Conservation (phyloP, 257 asterid species). For the Capsicum chinense region DNA sequence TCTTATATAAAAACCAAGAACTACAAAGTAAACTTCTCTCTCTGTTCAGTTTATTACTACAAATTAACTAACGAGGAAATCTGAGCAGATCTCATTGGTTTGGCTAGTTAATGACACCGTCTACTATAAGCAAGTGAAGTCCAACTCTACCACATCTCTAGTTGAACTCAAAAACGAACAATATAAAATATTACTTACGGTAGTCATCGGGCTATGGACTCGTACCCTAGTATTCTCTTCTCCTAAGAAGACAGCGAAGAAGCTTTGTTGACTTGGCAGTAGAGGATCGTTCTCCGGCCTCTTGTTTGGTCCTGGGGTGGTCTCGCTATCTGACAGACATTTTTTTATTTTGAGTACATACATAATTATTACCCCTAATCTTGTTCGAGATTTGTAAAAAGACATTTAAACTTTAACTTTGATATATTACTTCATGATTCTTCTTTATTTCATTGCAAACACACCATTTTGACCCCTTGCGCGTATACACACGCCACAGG, state of each 20-base stretch:
- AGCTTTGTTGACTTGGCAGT: not conserved
- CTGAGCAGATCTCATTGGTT: not conserved
- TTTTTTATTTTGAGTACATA: too few relatives aligned
- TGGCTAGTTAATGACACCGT: not conserved
- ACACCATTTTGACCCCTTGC: too few relatives aligned
- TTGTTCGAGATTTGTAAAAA: too few relatives aligned
- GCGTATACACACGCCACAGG: too few relatives aligned
- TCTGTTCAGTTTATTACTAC: not conserved
- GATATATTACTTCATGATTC: too few relatives aligned
- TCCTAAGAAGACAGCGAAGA: not conserved
- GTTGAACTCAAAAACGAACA: too few relatives aligned
- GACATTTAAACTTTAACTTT: too few relatives aligned
- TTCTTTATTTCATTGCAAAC: too few relatives aligned
- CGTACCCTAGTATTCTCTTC: not conserved
- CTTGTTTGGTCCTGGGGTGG: not conserved
- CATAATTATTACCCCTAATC: too few relatives aligned
- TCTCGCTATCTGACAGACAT: not conserved
- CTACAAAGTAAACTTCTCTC: not conserved
- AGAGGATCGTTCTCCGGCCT: not conserved
- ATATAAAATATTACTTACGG: too few relatives aligned
- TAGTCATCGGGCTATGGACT: not conserved
- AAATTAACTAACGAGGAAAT: not conserved
- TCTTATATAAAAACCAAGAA: not conserved
- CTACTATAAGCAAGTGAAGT: not conserved
- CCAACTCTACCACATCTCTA: not conserved